Base-by-base conservation (phyloP, 2,329 filamentous ascomycete genomes). In the Arachnomyces sp. region DNA sequence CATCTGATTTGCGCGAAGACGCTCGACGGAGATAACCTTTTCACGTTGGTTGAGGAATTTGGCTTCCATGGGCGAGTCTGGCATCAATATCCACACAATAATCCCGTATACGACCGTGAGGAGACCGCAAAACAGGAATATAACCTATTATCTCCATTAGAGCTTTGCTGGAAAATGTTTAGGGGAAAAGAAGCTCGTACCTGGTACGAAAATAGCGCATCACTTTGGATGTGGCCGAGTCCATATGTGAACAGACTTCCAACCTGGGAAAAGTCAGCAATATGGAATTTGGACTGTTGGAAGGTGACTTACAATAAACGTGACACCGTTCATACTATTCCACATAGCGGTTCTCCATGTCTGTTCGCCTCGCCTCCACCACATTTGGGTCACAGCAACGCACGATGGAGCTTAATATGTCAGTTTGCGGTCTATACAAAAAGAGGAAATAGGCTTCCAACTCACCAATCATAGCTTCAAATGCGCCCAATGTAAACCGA, bases 241-340 rank as follows among this genome's bases (percentile, higher is more conserved):
- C 75, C 76, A 44, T 78, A 80, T 0, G 71, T 75, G 13, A 77
- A 62, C 12, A 78, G 64, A 49, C 72, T 74, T 2, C 75, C 74
- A 17, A 74, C 68, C 36, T 38, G 18, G 8, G 31, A 1, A 14
- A 7, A 3, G 39, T 52, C 16, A 57, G 44, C 28, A 36, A 9
- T 15, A 42, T 34, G 12, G 16, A 15, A 7, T 28, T 18, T 4
- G 15, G 2, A n/a, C 29, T 7, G 6, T 15, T 9, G 31, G 16
- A 11, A 32, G 40, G 9, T 17, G 68, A 66, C 48, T 16, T 31
- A 38, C 36, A 7, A 78, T 75, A 52, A 72, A 74, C 3, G 74
- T 75, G 3, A 78, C 55, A 2, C 77, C 76, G 39, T 79, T 75
- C 71, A 78, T 80, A 14, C 68, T 71, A 49, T 79, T 78, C 77